Evolutionary conservation across 2,329 filamentous ascomycete species (phyloP), one percentile per base, ranked within the genome.

Genomic region (Cercospora berteroae): DNA sequence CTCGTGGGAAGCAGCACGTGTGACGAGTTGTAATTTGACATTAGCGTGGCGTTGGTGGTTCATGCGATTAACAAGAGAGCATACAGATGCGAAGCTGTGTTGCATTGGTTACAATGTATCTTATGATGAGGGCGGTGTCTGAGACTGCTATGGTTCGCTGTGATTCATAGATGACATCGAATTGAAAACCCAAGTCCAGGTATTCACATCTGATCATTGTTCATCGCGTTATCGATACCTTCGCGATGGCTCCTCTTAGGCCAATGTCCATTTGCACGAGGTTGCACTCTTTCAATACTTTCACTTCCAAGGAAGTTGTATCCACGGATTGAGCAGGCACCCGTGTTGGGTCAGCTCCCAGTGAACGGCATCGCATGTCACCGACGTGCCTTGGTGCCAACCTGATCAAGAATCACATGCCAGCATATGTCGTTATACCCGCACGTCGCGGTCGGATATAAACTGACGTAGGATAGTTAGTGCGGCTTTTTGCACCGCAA

Each of bases 11-110:
- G 16, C 13, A 10, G 52, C 29, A 23, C 23, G 31, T 56, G 29
- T 13, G 27, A 29, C 18, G 29, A 44, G 44, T 13, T 50, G 55
- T 48, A 44, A 44, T 65, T 65, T 60, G 56, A 48, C n/a, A n/a
- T 65, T 65, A 65, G 63, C 63, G 63, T 52, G 63, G 63, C 63
- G 63, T 65, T 65, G 55, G 63, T 59, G 63, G 23, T 20, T 33
- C 42, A 12, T 33, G 50, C 23, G 29, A 25, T 31, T 27, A 18
- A 29, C 58, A 48, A 25, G 8, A 23, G 52, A 29, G 29, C 52
- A 33, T 18, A 57, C 29, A 33, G 52, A 29, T 23, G 5, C 10
- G 13, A 33, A n/a, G 25, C 52, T 57, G 52, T 29, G 52, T 33
- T 57, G 25, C 13, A 57, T 29, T 29, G 52, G 6, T 5, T 23